Conservation (phyloP, 2,329 filamentous ascomycete species). For the Stagonosporopsis rhizophila region DNA sequence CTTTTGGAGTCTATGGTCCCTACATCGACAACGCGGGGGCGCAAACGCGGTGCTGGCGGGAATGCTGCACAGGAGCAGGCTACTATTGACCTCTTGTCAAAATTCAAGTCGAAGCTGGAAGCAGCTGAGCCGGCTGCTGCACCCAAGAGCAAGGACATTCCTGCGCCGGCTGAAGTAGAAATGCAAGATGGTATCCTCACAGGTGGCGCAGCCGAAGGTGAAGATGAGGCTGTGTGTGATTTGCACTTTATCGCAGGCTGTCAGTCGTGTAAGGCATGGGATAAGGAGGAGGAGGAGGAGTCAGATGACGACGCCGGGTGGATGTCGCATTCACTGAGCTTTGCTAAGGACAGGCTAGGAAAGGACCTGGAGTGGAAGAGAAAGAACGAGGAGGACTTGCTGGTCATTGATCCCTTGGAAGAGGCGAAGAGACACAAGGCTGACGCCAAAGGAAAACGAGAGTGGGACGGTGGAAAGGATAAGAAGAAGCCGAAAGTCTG, state of each 20-base stretch:
- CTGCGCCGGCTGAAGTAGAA: slow-evolving; percentile 29
- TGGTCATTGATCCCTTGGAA: slow-evolving; percentile 91
- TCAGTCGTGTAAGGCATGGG: slow-evolving; percentile 88
- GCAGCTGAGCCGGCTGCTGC: slow-evolving; percentile 47
- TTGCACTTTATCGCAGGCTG: slow-evolving; percentile 96
- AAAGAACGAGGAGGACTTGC: slow-evolving; percentile 87
- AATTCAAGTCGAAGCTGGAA: slow-evolving; percentile 79
- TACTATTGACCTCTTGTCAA: slow-evolving; percentile 74
- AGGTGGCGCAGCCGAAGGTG: slow-evolving; percentile 24
- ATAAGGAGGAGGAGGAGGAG: slow-evolving; percentile 70
- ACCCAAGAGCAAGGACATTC: slow-evolving; percentile 39
- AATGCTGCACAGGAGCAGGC: slow-evolving; percentile 57
- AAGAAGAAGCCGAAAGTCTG: slow-evolving; percentile 31
- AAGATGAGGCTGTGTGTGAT: slow-evolving; percentile 72
- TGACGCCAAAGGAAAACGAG: slow-evolving; percentile 58
- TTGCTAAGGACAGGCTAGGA: slow-evolving; percentile 86
- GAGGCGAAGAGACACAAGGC: slow-evolving; percentile 75
- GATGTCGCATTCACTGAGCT: slow-evolving; percentile 86
- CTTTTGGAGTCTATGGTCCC: slow-evolving; percentile 78
- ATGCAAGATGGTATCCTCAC: slow-evolving; percentile 11
- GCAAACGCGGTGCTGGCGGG: slow-evolving; percentile 70
- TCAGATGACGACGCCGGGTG: slow-evolving; percentile 70
- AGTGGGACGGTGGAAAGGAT: slow-evolving; percentile 36
- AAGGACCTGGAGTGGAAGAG: slow-evolving; percentile 90
- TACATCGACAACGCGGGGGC: slow-evolving; percentile 70